Base-by-base conservation (phyloP, 2,329 filamentous ascomycete genomes). In the Verticillium dahliae region DNA sequence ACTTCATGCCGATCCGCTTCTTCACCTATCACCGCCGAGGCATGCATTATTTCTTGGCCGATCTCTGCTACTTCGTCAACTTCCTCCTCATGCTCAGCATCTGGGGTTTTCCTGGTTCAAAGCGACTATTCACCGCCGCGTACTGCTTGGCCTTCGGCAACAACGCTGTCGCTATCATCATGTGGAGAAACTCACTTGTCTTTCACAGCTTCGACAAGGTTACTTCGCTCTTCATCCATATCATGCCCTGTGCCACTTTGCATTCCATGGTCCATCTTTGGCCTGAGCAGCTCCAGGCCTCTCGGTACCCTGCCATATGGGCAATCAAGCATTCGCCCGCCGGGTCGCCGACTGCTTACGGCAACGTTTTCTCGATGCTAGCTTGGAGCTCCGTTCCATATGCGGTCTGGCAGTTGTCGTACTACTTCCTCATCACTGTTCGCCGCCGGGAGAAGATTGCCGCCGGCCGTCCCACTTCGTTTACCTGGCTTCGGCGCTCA, bases 181-280 rank as follows among this genome's bases (percentile, higher is more conserved):
- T 99, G 93, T 99, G 95, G 95, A 88, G 95, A 66, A 99, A 99
- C 74, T 97, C 93, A 37, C 85, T 99, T 71, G 95, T 99, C 56
- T 99, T 99, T 75, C 95, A 99, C 80, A 96, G 92, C 72, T 88
- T 99, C 76, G 95, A 99, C 81, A 99, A 99, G 76, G 92, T 98
- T 64, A 96, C 93, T 13, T 95, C 91, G 72, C 83, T 99, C n/a
- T 99, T 99, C 78, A 97, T 99, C 68, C 95, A 99, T 75, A 96
- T 99, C 70, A 99, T 99, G 94, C 95, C 95, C 1, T 97, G 93
- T 67, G 94, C 90, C 6, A 91, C 93, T 1, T 83, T 99, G 13
- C 95, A 99, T 75, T 96, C 92, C 71, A 82, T 99, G 14, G 90
- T 97, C 15, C 95, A 99, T 73, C 81, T 98, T 22, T 81, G 92